Evolutionary conservation across 2,329 filamentous ascomycete species (phyloP), one percentile per base, ranked within the genome.

Genomic region (Scopulariopsis brevicaulis): DNA sequence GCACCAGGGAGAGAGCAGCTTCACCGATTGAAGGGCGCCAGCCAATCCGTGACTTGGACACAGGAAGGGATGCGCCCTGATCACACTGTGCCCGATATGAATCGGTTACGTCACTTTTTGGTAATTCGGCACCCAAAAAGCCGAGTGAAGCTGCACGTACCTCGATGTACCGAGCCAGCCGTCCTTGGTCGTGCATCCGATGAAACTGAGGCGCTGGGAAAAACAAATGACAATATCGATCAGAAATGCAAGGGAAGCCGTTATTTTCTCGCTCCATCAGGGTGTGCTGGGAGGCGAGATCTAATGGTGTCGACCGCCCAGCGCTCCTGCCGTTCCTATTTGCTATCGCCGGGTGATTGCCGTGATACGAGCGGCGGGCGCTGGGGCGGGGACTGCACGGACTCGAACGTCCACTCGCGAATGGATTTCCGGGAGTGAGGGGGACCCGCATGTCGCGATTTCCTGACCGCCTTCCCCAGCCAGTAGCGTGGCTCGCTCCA

Each of bases 1-100:
- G 40, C 18, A 8, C 40, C 15, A 6, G n/a, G 15, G 11, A n/a
- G 40, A n/a, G 10, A 46, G 18, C 15, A n/a, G 40, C 40, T 46
- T 46, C 15, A 4, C 40, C 40, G 40, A 46, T 8, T 14, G 10
- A 15, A 46, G n/a, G 40, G 14, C 40, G 14, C 15, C 40, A 5
- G 37, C 37, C 37, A n/a, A 15, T n/a, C 40, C 15, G n/a, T 15
- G 15, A 46, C 15, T 46, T n/a, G 40, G 15, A 14, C 15, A n/a
- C 15, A 46, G 40, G 15, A 14, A 22, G 11, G n/a, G 8, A 20
- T n/a, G 22, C 3, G 46, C 24, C 46, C 20, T 50, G 46, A 52
- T 48, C 55, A 46, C 55, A 57, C 55, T 57, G 55, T 57, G 55
- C 24, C 20, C 28, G 46, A 57, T 52, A 52, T 57, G 50, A 57